A percentile compares a stretch with the other conserved stretches of the same genome.
phyloP scores from a whole-genome alignment of 2,329 filamentous ascomycete species.

The Cordyceps javanica region DNA sequence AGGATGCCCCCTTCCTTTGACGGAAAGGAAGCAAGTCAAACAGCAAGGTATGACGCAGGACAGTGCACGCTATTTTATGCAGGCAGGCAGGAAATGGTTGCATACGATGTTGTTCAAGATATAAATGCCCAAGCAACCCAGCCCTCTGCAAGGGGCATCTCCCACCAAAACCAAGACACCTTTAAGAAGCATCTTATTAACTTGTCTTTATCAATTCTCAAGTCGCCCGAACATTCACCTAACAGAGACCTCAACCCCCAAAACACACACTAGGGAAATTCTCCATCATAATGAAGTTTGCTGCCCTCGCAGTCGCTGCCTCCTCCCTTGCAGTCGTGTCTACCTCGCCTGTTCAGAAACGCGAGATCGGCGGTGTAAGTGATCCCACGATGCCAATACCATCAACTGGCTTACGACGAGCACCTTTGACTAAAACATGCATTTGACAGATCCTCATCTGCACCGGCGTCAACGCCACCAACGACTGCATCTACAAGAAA shows the following conservation, averaged over 20 bases:
- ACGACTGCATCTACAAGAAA: constrained; percentile 37
- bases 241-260: neutral
- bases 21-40: neutral
- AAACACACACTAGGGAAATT: neutral
- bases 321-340: constrained; percentile 15
- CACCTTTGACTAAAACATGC: neutral
- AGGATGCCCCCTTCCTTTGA: neutral
- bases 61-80: neutral
- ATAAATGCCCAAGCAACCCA: neutral
- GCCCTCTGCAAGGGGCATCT: too few species aligned
- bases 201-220: too few species aligned
- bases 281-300: constrained; percentile 25
- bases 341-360: constrained; percentile 31
- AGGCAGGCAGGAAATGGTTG: neutral
- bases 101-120: neutral
- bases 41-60: neutral
- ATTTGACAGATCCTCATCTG: constrained; percentile 40
- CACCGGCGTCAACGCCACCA: constrained; percentile 44
- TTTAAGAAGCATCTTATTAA: too few species aligned
- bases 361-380: constrained; percentile 43
- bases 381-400: neutral
- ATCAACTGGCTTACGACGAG: neutral
- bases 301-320: constrained; percentile 17
- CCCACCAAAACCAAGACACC: too few species aligned
- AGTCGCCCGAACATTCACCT: neutral